Percentiles rank a stretch among this genome's conserved stretches.
Evolutionary conservation across 2,329 filamentous ascomycete species (phyloP).

Genomic region (Lomentospora prolificans): DNA sequence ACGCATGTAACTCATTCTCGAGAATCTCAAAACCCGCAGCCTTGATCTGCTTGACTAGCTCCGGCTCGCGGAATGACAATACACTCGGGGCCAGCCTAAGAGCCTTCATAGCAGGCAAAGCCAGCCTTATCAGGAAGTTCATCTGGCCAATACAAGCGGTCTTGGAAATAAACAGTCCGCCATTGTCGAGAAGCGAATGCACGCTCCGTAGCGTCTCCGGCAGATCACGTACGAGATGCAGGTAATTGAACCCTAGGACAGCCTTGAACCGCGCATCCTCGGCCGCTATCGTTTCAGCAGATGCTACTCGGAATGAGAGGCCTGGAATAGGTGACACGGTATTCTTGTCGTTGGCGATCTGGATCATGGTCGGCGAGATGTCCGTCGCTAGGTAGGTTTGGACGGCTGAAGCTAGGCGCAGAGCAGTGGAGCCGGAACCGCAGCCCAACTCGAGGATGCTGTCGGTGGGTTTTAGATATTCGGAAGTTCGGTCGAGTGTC

Average conservation of each 20-base stretch:
- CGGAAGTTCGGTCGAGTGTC: constrained; percentile 10
- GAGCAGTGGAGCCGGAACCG: constrained; percentile 13
- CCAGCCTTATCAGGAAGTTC: constrained; percentile 8
- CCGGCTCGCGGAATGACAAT: constrained; percentile 1
- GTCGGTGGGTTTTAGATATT: constrained; percentile 10
- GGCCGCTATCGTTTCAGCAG: constrained; percentile 9
- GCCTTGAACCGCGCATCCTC: constrained; percentile 9
- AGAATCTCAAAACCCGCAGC: constrained; percentile 11
- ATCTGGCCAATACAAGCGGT: constrained; percentile 12
- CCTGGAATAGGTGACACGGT: neutral
- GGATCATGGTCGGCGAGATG: constrained; percentile 12
- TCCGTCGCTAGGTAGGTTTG: constrained; percentile 12
- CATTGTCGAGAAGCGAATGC: constrained; percentile 9
- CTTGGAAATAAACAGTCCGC: constrained; percentile 13
- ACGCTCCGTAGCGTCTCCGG: constrained; percentile 9
- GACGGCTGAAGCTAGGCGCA: constrained; percentile 10
- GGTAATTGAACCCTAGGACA: constrained; percentile 14
- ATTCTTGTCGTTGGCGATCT: constrained; percentile 7
- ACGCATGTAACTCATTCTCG: constrained; percentile 9
- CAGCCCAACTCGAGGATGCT: constrained; percentile 13
- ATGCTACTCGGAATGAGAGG: constrained; percentile 10
- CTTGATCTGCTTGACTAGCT: constrained; percentile 5
- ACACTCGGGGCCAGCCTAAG: constrained; percentile 8
- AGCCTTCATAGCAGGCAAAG: constrained; percentile 9
- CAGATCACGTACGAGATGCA: constrained; percentile 13